Conservation (phyloP, 306 rosid species). For the Cucumis cinereus region DNA sequence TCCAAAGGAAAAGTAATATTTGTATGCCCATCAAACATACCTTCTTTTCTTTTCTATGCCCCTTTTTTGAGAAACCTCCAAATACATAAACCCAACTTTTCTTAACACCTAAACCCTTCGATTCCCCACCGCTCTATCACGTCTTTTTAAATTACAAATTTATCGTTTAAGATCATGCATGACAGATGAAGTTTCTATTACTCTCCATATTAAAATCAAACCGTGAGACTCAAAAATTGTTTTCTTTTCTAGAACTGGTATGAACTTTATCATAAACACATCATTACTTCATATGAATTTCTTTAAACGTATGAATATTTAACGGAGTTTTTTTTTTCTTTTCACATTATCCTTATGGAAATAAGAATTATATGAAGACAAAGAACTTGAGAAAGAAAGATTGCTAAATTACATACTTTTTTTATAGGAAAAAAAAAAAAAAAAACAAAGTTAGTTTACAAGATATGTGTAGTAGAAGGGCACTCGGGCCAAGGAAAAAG, state of each 20-base stretch:
- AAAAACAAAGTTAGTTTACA: background rate
- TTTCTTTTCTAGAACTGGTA: too few relatives aligned
- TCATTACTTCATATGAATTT: too few relatives aligned
- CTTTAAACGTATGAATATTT: background rate
- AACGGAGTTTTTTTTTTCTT: background rate
- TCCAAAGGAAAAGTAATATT: background rate
- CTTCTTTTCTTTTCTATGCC: too few relatives aligned
- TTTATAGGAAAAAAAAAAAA: background rate
- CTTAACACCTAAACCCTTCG: too few relatives aligned
- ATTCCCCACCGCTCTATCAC: too few relatives aligned
- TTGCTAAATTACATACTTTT: background rate
- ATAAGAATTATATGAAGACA: background rate
- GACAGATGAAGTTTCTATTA: too few relatives aligned
- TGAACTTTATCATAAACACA: too few relatives aligned
- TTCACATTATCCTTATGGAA: too few relatives aligned
- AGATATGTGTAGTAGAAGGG: constrained; percentile 1
- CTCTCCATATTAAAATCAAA: too few relatives aligned
- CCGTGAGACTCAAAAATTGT: too few relatives aligned
- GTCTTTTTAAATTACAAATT: too few relatives aligned
- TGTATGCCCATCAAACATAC: background rate
- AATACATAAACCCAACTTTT: background rate
- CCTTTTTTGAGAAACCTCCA: background rate
- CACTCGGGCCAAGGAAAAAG: background rate
- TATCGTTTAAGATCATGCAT: too few relatives aligned
- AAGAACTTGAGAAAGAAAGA: background rate